A percentile compares a stretch with the other conserved stretches of the same genome.
Evolutionary conservation across 2,329 filamentous ascomycete genomes (phyloP).

Genomic region (Colletotrichum sp.): DNA sequence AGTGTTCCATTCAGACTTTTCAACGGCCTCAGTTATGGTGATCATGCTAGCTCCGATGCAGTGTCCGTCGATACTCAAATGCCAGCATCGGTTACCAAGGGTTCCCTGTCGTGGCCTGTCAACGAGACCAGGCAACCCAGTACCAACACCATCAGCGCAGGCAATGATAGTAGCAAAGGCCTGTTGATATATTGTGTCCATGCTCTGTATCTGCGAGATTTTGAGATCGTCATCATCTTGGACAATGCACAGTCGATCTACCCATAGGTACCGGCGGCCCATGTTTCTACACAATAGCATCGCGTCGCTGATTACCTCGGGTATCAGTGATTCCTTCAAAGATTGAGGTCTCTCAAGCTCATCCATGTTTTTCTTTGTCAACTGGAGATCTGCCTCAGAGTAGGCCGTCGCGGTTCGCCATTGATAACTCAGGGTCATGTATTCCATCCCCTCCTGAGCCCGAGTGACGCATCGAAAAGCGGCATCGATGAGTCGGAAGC

Average conservation of each 20-base stretch:
- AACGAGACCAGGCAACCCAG: not conserved
- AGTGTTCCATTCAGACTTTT: not conserved
- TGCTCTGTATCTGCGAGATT: not conserved
- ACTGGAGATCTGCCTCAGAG: not conserved
- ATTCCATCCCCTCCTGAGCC: not conserved
- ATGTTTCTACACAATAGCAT: not conserved
- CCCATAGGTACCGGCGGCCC: not conserved
- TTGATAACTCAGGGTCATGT: not conserved
- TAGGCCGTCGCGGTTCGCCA: not conserved
- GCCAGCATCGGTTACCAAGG: not conserved
- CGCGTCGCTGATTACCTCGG: not conserved
- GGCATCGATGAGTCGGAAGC: not conserved
- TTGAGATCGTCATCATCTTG: not conserved
- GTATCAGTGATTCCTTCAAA: not conserved
- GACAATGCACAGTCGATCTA: not conserved
- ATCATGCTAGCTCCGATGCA: not conserved
- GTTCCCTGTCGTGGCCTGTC: not conserved
- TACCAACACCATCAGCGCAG: not conserved
- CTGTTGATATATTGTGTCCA: not conserved
- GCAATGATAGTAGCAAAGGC: not conserved
- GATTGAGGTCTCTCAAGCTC: not conserved
- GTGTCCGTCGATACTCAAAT: not conserved
- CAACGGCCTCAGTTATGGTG: not conserved
- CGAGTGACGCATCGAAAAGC: not conserved
- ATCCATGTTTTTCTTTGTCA: not conserved